Evolutionary conservation across 2,329 filamentous ascomycete species (phyloP), one percentile per base, ranked within the genome.

Genomic region (Aspergillus awamori): DNA sequence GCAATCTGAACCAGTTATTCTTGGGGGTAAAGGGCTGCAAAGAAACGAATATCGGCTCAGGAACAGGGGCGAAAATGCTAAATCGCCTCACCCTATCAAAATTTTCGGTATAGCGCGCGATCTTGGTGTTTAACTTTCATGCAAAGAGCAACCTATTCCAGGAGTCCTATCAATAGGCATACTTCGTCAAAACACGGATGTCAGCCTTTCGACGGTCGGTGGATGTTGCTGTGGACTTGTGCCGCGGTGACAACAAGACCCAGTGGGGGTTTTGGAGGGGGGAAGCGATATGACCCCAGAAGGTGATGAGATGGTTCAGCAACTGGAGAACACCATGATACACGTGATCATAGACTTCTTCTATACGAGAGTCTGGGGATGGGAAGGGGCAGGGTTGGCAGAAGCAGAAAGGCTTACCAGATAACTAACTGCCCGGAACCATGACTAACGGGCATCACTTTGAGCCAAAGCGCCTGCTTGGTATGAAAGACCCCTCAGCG

Each of bases 381-480:
- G n/a, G 33, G 52, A 26, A 28, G 52, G 39, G 52, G 39, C 15
- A 33, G 20, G 15, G 20, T 7, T 39, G 52, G 13, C 26, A 41
- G 52, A 43, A 22, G 20, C 36, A 54, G n/a, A 36, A 54, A 26
- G 24, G 17, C 47, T 28, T 8, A 49, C 13, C 47, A 49, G 15
- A 36, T 30, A 30, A 30, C 22, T 28, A 49, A 49, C 22, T 15
- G n/a, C 22, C 45, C 43, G 51, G 41, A 30, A 20, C 45, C 22
- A 48, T 45, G 17, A 53, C 48, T 30, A 51, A 51, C 33, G 26
- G n/a, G 49, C 51, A 49, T 28, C 28, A 39, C 4, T 49, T 17
- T 33, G 24, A 47, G 47, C 41, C 53, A 52, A 62, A 53, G 58
- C 51, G 36, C 43, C 33, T 39, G 43, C 8, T 5, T 28, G 53